Conservation (phyloP, 305 asterid genomes). For the Fraxinus sp. region DNA sequence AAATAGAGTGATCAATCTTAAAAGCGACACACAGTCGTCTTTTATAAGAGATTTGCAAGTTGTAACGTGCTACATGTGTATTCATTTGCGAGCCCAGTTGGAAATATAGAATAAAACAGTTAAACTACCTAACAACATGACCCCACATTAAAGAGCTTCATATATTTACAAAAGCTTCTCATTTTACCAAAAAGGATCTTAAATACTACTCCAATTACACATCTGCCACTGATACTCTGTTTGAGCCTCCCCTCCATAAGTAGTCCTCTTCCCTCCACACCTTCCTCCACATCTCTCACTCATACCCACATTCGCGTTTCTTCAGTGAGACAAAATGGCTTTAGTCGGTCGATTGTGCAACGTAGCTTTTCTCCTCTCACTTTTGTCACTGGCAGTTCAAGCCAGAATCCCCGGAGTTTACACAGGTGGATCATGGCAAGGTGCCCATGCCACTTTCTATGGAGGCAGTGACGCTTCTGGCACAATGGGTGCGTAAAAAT, state of each 20-base stretch:
- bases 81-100: background rate
- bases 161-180: background rate
- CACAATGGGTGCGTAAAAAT: slow-evolving; percentile 63
- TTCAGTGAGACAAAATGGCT: slow-evolving; percentile 41
- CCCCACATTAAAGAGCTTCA: background rate
- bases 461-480: slow-evolving; percentile 97
- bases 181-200: slow-evolving; percentile 20
- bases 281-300: slow-evolving; percentile 26
- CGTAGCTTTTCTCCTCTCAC: slow-evolving; percentile 36
- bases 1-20: background rate
- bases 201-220: slow-evolving; percentile 37
- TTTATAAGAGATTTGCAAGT: background rate
- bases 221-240: slow-evolving; percentile 47
- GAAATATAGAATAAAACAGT: background rate
- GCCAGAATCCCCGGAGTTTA: slow-evolving; percentile 72
- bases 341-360: slow-evolving; percentile 24
- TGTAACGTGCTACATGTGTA: background rate
- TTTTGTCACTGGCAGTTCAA: slow-evolving; percentile 26
- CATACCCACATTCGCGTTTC: background rate
- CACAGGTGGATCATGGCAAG: slow-evolving; percentile 59
- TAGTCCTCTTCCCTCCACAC: slow-evolving; percentile 53
- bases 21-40: background rate
- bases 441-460: slow-evolving; percentile 87
- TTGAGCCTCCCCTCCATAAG: slow-evolving; percentile 51
- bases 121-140: background rate